These are phyloP conservation scores for Irpex lacteus DNA, from an alignment of 1,284 basidiomycete genomes.

Conservation along the genomic window DNA sequence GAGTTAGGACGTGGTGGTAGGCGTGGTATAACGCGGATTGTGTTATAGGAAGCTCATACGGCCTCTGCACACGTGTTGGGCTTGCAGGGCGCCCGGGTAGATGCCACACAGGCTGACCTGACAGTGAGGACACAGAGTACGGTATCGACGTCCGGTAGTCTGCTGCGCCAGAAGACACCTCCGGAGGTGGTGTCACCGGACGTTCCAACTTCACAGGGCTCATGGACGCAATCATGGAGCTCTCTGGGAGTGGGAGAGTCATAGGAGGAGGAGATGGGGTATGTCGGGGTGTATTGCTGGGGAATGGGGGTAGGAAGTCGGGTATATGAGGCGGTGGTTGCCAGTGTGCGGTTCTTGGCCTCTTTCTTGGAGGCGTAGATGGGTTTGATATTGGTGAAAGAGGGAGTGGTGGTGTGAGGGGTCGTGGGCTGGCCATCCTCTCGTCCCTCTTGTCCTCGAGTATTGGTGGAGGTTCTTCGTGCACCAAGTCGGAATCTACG, in stretches of 20 bases:
- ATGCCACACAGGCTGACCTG: slow-evolving; percentile 61
- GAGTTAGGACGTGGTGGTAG: slow-evolving; percentile 70
- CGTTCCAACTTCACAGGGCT: slow-evolving; percentile 29
- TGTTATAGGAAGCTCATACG: slow-evolving; percentile 41
- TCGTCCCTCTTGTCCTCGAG: slow-evolving; percentile 3
- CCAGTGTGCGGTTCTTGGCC: slow-evolving; percentile 53
- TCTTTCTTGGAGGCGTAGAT: slow-evolving; percentile 50
- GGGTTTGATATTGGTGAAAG: slow-evolving; percentile 59
- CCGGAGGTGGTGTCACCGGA: slow-evolving; percentile 31
- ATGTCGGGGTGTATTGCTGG: slow-evolving; percentile 35
- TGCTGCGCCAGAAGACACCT: slow-evolving; percentile 46
- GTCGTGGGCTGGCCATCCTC: slow-evolving; percentile 25
- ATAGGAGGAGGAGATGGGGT: slow-evolving; percentile 30
- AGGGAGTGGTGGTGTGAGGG: slow-evolving; percentile 43
- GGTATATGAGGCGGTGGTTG: slow-evolving; percentile 61
- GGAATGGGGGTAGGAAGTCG: slow-evolving; percentile 65
- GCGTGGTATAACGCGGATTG: slow-evolving; percentile 64
- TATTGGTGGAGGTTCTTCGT: neutral
- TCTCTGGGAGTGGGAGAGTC: slow-evolving; percentile 34
- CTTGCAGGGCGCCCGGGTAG: slow-evolving; percentile 45
- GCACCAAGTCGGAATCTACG: neutral
- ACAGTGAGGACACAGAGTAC: slow-evolving; percentile 65
- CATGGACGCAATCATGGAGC: slow-evolving; percentile 20
- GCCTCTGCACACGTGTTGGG: slow-evolving; percentile 26
- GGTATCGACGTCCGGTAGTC: slow-evolving; percentile 70